Percentiles rank a stretch among this genome's conserved stretches.
These are phyloP conservation scores for Solanum raphanifolium DNA, from an alignment of 257 asterid genomes.

Conservation along the genomic window DNA sequence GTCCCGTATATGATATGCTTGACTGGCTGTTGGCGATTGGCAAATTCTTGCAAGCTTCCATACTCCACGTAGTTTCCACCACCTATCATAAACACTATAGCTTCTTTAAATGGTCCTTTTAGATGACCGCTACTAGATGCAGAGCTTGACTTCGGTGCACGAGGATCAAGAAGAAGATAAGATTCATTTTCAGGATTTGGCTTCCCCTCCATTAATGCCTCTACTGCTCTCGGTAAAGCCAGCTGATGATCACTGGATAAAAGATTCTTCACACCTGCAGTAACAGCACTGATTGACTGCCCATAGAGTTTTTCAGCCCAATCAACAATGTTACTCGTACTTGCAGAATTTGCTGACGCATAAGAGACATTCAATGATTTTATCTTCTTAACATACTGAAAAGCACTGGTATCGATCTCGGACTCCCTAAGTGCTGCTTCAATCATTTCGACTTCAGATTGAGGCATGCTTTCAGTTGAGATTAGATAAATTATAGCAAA, in stretches of 20 bases:
- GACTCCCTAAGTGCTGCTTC: slow-evolving; percentile 68
- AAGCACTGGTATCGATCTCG: slow-evolving; percentile 81
- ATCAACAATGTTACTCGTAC: slow-evolving; percentile 77
- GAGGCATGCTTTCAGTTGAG: slow-evolving; percentile 59
- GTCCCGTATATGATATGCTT: slow-evolving; percentile 80
- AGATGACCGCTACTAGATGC: slow-evolving; percentile 41
- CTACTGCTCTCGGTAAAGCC: slow-evolving; percentile 79
- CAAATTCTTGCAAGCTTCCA: slow-evolving; percentile 65
- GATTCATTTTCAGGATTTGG: slow-evolving; percentile 84
- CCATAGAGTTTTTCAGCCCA: slow-evolving; percentile 98
- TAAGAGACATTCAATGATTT: slow-evolving; percentile 75
- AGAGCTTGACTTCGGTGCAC: slow-evolving; percentile 69
- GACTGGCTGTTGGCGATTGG: slow-evolving; percentile 59
- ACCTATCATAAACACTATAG: slow-evolving; percentile 87
- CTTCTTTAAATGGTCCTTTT: slow-evolving; percentile 90
- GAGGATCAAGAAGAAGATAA: slow-evolving; percentile 77
- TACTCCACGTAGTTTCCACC: slow-evolving; percentile 96
- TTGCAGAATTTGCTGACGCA: slow-evolving; percentile 77
- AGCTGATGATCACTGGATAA: slow-evolving; percentile 78
- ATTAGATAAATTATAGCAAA: slow-evolving; percentile 71
- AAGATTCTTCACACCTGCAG: slow-evolving; percentile 88
- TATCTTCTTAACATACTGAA: slow-evolving; percentile 87
- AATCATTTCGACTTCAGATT: slow-evolving; percentile 77
- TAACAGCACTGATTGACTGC: slow-evolving; percentile 81
- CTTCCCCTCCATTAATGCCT: slow-evolving; percentile 89